Conservation (phyloP, 768 basidiomycete species). For the Phaffia australis region DNA sequence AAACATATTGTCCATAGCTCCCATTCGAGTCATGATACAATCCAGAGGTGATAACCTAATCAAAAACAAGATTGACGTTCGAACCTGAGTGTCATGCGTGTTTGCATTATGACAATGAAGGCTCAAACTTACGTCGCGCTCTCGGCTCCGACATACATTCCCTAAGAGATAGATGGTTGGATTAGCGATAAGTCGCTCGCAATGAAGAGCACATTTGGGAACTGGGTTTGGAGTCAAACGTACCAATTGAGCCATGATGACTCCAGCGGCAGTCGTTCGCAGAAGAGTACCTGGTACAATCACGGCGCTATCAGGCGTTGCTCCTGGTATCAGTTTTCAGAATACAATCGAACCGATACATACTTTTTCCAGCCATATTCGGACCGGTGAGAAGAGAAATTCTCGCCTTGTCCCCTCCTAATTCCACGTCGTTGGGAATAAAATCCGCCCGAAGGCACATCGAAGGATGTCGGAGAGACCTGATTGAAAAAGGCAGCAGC, state of each 20-base stretch:
- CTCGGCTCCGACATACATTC: not conserved
- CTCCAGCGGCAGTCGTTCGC: slow-evolving; percentile 91
- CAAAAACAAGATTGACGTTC: slow-evolving; percentile 1
- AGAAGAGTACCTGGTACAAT: slow-evolving; percentile 78
- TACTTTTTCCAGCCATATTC: slow-evolving; percentile 49
- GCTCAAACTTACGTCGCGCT: not conserved
- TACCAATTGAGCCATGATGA: slow-evolving; percentile 89
- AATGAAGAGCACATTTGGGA: not conserved
- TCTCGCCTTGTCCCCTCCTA: slow-evolving; percentile 59
- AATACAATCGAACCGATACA: slow-evolving; percentile 30
- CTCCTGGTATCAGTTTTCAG: not conserved
- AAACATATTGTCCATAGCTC: slow-evolving; percentile 97
- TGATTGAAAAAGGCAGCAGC: not conserved
- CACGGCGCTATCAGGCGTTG: slow-evolving; percentile 16
- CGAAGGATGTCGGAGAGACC: slow-evolving; percentile 21
- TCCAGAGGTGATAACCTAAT: slow-evolving; percentile 75
- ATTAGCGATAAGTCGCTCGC: slow-evolving; percentile 8
- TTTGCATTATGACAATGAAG: not conserved
- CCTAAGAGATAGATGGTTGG: not conserved
- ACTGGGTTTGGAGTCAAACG: slow-evolving; percentile 72
- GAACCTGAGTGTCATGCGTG: not conserved
- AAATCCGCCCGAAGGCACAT: slow-evolving; percentile 48
- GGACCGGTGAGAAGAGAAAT: slow-evolving; percentile 79
- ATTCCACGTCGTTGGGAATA: slow-evolving; percentile 82
- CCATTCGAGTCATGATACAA: slow-evolving; percentile 90